A percentile compares a stretch with the other conserved stretches of the same genome.
Conservation (phyloP, 169 alveolate genomes). For the Fabrea salina region DNA sequence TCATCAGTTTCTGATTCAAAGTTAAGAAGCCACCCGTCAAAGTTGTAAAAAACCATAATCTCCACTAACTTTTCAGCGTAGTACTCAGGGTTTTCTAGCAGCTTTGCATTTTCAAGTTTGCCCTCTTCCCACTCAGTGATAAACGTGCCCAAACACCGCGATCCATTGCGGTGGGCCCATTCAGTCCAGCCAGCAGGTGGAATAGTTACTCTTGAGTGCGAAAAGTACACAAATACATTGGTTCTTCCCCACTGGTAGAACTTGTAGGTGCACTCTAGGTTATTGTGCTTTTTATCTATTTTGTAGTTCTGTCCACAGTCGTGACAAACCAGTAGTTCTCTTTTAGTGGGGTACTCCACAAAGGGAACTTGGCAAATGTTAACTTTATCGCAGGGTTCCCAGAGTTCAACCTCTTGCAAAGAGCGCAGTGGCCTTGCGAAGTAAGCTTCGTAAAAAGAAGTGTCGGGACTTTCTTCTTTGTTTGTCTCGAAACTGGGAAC, state of each 20-base stretch:
- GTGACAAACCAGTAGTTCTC: constrained; percentile 6
- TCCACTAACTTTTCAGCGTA: constrained; percentile 44
- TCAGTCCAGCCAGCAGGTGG: constrained; percentile 53
- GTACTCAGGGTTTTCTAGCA: neutral
- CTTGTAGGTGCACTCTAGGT: neutral
- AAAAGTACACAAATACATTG: constrained; percentile 54
- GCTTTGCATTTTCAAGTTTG: neutral
- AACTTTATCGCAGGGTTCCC: too few relatives aligned
- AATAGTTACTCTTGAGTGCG: constrained; percentile 48
- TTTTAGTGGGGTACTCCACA: too few relatives aligned
- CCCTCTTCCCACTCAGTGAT: constrained; percentile 63
- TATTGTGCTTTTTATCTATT: neutral
- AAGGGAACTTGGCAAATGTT: too few relatives aligned
- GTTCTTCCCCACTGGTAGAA: neutral
- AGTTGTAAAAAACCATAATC: constrained; percentile 38
- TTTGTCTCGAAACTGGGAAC: too few relatives aligned
- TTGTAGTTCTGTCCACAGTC: constrained; percentile 7
- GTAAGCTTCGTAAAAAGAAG: too few relatives aligned
- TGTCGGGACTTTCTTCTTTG: too few relatives aligned
- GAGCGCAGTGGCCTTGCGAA: too few relatives aligned
- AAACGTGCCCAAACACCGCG: constrained; percentile 45
- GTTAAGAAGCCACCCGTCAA: constrained; percentile 66
- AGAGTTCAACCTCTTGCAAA: too few relatives aligned
- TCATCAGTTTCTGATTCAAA: constrained; percentile 46
- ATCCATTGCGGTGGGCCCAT: constrained; percentile 50